Conservation (phyloP, 495 filamentous ascomycete genomes). For the Pyrenula massariospora region DNA sequence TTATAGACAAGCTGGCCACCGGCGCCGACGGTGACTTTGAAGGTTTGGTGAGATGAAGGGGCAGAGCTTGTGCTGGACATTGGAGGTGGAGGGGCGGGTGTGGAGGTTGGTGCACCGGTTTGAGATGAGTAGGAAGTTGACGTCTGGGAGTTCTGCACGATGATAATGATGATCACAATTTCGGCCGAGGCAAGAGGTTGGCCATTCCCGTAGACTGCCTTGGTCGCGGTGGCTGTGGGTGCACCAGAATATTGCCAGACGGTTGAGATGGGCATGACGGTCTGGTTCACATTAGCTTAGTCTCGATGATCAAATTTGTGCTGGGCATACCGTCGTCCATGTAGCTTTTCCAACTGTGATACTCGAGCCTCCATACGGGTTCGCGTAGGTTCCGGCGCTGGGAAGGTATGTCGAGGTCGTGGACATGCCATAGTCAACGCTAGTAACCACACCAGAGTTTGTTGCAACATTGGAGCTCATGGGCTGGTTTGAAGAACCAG, state of each 20-base stretch:
- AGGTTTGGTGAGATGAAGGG: neutral
- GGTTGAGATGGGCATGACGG: neutral
- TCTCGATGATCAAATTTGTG: neutral
- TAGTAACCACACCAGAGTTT: neutral
- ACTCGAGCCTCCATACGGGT: neutral
- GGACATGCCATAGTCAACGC: slow-evolving; percentile 7
- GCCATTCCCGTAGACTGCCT: neutral
- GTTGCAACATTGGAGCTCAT: neutral
- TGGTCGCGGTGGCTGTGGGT: neutral
- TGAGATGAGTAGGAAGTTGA: neutral
- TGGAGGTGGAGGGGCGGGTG: neutral
- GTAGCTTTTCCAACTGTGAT: neutral
- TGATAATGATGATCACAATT: neutral
- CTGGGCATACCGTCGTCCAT: neutral
- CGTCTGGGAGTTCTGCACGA: neutral
- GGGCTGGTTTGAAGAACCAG: neutral
- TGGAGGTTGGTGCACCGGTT: neutral
- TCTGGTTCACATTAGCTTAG: neutral
- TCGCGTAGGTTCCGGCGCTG: slow-evolving; percentile 4
- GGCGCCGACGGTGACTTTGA: neutral
- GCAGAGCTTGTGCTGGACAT: neutral
- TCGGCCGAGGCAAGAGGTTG: neutral
- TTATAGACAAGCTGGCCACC: neutral
- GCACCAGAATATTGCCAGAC: neutral
- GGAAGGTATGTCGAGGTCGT: slow-evolving; percentile 15